Evolutionary conservation across 371 early-diverging fungal genomes (phyloP), one percentile per base, ranked within the genome.

Genomic region (Mucor irregularis): DNA sequence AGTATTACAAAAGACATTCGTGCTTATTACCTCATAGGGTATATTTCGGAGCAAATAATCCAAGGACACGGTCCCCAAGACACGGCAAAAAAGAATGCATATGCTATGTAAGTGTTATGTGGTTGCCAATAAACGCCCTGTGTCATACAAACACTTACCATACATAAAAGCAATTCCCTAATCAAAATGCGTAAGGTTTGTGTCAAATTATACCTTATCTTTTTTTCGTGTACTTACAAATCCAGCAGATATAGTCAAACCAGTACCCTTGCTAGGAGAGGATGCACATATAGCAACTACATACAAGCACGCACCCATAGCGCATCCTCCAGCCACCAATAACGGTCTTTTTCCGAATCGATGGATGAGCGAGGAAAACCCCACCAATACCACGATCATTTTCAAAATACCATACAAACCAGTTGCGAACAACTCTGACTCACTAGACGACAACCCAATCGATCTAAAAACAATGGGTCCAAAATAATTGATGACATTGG

Each of bases 1-100:
- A n/a, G 2, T 13, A 2, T 35, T 34, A 26, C 29, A 10, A 21
- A 22, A 6, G 24, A 25, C 2, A 4, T 16, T 17, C n/a, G 35
- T 24, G 8, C 26, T 16, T 24, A 35, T 54, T 59, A 63, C 65
- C 63, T 46, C 53, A 57, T 69, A 13, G 73, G 73, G 40, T 60
- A 85, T 67, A 87, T 81, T 54, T 87, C 87, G 40, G 84, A 78
- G 57, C 82, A 82, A 56, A 81, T 66, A 14, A 73, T 42, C 73
- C 73, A 73, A 7, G 62, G 67, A 25, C 66, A 54, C 4, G 73
- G 73, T 4, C 73, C 73, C 73, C 73, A 73, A 0, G 73, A 73
- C 8, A 73, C 17, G 10, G 61, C 59, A 58, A 69, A 73, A 38
- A 51, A 67, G 11, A 66, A 37, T 9, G 73, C 67, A 51, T 56